Evolutionary conservation across 2,329 filamentous ascomycete species (phyloP).

Genomic region (Davidsoniella neocaledoniae): DNA sequence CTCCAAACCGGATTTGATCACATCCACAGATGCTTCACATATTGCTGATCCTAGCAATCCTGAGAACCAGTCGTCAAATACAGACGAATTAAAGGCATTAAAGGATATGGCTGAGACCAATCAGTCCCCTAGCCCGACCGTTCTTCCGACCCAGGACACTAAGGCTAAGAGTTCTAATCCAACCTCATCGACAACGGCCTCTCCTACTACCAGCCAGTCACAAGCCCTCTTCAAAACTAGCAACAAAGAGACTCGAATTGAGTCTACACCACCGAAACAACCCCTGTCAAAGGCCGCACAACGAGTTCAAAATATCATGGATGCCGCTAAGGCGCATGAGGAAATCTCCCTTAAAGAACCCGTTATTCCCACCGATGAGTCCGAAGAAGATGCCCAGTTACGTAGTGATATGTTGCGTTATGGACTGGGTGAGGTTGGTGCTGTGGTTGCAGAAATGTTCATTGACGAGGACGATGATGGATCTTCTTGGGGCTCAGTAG

Average conservation of each 20-base stretch:
- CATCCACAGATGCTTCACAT: background rate
- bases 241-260: too few species aligned
- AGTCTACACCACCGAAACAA: slow-evolving; percentile 28
- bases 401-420: slow-evolving; percentile 85
- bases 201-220: slow-evolving; percentile 27
- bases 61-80: background rate
- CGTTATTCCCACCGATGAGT: slow-evolving; percentile 57
- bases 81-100: background rate
- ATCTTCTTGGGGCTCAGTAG: background rate
- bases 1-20: background rate
- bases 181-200: slow-evolving; percentile 21
- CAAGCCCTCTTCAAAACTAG: too few species aligned
- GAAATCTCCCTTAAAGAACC: slow-evolving; percentile 25
- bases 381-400: slow-evolving; percentile 60
- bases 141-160: slow-evolving; percentile 38
- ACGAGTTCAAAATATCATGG: slow-evolving; percentile 39
- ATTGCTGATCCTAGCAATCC: background rate
- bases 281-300: slow-evolving; percentile 22
- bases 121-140: slow-evolving; percentile 6
- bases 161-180: slow-evolving; percentile 19
- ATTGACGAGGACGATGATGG: slow-evolving; percentile 34
- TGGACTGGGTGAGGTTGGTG: slow-evolving; percentile 70
- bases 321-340: slow-evolving; percentile 38
- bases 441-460: slow-evolving; percentile 84
- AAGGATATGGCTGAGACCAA: background rate